Conservation (phyloP, 2,329 filamentous ascomycete species). For the Talaromyces pinophilus region DNA sequence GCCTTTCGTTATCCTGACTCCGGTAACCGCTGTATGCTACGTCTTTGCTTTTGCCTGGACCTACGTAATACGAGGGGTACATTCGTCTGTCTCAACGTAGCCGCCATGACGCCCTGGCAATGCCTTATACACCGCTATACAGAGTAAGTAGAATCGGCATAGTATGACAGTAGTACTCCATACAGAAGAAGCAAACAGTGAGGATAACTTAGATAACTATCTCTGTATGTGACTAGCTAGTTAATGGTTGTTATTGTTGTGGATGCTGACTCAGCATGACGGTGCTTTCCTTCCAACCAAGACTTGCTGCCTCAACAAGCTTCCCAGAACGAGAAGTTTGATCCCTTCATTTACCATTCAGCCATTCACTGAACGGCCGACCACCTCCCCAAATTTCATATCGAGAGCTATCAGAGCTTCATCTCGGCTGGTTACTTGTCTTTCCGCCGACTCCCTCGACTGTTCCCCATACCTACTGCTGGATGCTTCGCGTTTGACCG, state of each 20-base stretch:
- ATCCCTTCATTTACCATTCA: background rate
- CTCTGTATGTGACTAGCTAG: background rate
- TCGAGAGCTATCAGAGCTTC: constrained; percentile 7
- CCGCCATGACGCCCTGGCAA: background rate
- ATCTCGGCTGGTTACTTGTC: background rate
- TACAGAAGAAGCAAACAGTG: background rate
- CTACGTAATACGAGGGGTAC: background rate
- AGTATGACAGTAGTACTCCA: background rate
- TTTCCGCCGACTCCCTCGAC: background rate
- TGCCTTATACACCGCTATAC: no score
- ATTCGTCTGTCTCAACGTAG: background rate
- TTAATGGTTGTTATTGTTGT: background rate
- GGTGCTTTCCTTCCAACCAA: constrained; percentile 10
- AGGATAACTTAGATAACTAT: background rate
- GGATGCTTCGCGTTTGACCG: constrained; percentile 22
- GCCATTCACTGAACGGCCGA: background rate
- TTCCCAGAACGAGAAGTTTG: constrained; percentile 4
- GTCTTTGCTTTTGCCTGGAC: background rate
- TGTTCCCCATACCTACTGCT: background rate
- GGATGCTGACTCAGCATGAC: constrained; percentile 24
- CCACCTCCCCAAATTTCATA: background rate
- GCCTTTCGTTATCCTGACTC: background rate
- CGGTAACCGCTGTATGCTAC: background rate
- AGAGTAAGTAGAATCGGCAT: background rate
- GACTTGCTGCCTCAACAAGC: constrained; percentile 6